These are phyloP conservation scores for Exophiala sp. DNA, from an alignment of 2,329 filamentous ascomycete species.

Conservation along the genomic window DNA sequence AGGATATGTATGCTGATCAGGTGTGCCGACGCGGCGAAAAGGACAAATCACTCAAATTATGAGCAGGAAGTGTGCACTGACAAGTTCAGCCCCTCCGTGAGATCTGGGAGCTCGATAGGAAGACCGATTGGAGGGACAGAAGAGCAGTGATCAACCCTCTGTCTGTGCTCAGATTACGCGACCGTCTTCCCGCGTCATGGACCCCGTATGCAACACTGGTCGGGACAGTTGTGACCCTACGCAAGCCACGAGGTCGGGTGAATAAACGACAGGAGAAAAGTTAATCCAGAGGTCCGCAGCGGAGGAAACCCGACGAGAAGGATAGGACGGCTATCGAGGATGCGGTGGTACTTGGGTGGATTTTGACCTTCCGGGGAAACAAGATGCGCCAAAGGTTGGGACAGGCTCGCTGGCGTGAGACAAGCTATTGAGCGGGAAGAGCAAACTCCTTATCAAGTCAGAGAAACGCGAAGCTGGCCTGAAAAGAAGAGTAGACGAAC, in stretches of 20 bases:
- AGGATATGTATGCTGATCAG: too few species aligned
- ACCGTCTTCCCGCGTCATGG: neutral
- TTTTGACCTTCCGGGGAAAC: too few species aligned
- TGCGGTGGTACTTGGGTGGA: too few species aligned
- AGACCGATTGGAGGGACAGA: neutral
- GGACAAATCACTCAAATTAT: neutral
- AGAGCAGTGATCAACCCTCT: neutral
- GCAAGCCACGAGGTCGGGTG: neutral
- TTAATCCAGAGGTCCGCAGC: neutral
- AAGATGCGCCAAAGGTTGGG: too few species aligned
- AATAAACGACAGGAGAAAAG: neutral
- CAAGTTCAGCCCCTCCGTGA: too few species aligned
- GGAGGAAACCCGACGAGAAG: neutral
- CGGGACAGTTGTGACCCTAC: neutral
- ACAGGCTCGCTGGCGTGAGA: too few species aligned
- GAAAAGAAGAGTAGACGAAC: too few species aligned
- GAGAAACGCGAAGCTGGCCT: too few species aligned
- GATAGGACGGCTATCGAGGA: neutral
- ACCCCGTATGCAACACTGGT: neutral
- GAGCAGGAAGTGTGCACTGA: too few species aligned
- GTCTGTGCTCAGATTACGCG: neutral
- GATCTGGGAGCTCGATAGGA: neutral
- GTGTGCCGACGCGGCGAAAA: neutral
- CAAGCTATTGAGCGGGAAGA: too few species aligned
- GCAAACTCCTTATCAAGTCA: too few species aligned